Conservation (phyloP, 2,329 filamentous ascomycete species). For the Cladosporium austrohemisphaericum region DNA sequence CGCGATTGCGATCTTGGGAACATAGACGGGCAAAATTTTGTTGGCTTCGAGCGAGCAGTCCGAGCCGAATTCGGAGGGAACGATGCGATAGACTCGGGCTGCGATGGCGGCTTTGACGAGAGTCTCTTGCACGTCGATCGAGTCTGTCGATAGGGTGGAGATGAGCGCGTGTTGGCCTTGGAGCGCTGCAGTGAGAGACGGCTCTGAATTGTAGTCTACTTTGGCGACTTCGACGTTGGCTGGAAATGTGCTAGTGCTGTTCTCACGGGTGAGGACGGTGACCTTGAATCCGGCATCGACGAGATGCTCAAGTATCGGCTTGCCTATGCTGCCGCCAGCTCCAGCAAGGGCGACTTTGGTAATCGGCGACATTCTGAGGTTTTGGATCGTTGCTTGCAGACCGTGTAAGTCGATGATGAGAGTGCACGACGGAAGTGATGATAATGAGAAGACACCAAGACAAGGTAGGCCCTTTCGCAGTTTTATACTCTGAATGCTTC, state of each 20-base stretch:
- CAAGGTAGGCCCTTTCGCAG: too few species aligned
- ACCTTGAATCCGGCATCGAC: conserved; percentile 35
- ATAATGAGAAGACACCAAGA: too few species aligned
- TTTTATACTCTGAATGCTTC: too few species aligned
- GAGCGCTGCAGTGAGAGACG: conserved; percentile 33
- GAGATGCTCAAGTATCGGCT: conserved; percentile 40
- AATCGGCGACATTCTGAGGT: neutral
- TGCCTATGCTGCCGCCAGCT: conserved; percentile 41
- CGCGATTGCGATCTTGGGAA: conserved; percentile 26
- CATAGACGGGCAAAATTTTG: conserved; percentile 34
- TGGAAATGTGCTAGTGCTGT: conserved; percentile 24
- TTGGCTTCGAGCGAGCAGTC: conserved; percentile 32
- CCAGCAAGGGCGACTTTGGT: conserved; percentile 31
- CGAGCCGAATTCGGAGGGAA: conserved; percentile 42
- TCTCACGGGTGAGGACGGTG: conserved; percentile 33
- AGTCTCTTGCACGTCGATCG: conserved; percentile 24
- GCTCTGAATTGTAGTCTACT: conserved; percentile 32
- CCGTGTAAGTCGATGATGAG: too few species aligned
- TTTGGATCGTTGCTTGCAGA: too few species aligned
- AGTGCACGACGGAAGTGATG: too few species aligned
- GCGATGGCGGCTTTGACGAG: conserved; percentile 40
- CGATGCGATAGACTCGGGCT: conserved; percentile 39
- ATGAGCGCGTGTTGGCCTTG: conserved; percentile 38
- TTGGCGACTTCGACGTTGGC: conserved; percentile 28
- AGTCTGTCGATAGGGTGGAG: conserved; percentile 30